These are phyloP conservation scores for Plantago rigida DNA, from an alignment of 305 asterid species.

Conservation along the genomic window DNA sequence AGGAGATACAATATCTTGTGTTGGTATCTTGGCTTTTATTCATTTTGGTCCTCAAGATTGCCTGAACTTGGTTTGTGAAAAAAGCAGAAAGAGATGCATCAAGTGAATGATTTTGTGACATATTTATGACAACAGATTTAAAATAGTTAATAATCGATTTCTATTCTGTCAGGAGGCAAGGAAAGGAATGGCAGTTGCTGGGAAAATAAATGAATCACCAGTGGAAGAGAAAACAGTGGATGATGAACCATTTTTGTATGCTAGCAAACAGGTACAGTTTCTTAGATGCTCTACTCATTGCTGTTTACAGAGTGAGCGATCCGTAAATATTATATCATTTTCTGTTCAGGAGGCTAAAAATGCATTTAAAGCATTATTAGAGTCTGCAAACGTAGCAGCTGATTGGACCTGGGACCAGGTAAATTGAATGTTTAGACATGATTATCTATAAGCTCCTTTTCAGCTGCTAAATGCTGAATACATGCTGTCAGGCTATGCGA, in stretches of 20 bases:
- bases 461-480: constrained; percentile 25
- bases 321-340: constrained; percentile 13
- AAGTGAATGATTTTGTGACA: not conserved
- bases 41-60: constrained; percentile 5
- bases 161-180: constrained; percentile 48
- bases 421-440: constrained; percentile 18
- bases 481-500: constrained; percentile 70
- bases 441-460: constrained; percentile 20
- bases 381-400: constrained; percentile 78
- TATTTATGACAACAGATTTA: not conserved
- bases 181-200: constrained; percentile 46
- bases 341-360: constrained; percentile 75
- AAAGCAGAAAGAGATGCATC: constrained; percentile 9
- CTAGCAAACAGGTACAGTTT: constrained; percentile 71
- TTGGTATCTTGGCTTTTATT: not conserved
- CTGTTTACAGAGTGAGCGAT: constrained; percentile 17
- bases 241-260: constrained; percentile 59
- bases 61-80: constrained; percentile 6
- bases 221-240: constrained; percentile 60
- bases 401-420: constrained; percentile 99
- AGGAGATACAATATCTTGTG: not conserved
- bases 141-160: not conserved
- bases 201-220: constrained; percentile 39
- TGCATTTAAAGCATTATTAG: constrained; percentile 81
- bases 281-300: constrained; percentile 23